Percentiles rank a stretch among this genome's conserved stretches.
Conservation (phyloP, 805 yeast genomes). For the Peterozyma toletana region DNA sequence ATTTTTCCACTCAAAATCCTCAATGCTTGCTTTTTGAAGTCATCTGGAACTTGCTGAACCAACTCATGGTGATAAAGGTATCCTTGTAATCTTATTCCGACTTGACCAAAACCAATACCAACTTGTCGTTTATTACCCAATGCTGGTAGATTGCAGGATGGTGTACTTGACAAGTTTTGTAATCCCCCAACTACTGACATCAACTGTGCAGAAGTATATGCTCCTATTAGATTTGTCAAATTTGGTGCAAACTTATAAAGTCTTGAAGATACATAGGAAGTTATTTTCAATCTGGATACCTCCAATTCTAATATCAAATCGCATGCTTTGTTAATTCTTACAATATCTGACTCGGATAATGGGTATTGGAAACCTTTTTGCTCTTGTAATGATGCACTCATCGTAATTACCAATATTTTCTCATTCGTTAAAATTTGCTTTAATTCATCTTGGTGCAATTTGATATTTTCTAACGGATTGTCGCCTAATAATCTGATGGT, state of each 20-base stretch:
- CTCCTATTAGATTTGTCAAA: conserved; percentile 62
- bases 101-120: conserved; percentile 31
- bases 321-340: conserved; percentile 35
- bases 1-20: conserved; percentile 76
- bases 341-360: conserved; percentile 22
- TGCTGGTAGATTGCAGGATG: conserved; percentile 80
- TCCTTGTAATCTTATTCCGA: conserved; percentile 58
- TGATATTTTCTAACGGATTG: conserved; percentile 21
- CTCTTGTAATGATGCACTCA: conserved; percentile 57
- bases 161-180: conserved; percentile 54
- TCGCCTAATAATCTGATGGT: conserved; percentile 46
- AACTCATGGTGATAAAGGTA: conserved; percentile 55
- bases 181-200: conserved; percentile 67
- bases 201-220: conserved; percentile 66
- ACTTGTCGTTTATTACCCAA: conserved; percentile 50
- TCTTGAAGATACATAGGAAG: conserved; percentile 47
- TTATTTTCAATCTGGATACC: conserved; percentile 33
- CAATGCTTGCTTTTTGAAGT: conserved; percentile 59
- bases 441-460: conserved; percentile 24
- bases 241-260: conserved; percentile 72
- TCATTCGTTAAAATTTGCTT: conserved; percentile 47
- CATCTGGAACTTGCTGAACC: conserved; percentile 52
- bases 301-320: conserved; percentile 38
- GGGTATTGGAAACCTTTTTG: conserved; percentile 17
- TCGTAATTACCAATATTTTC: conserved; percentile 61